Percentiles rank a stretch among this genome's conserved stretches.
These are phyloP conservation scores for Suillus plorans DNA, from an alignment of 768 basidiomycete genomes.

Conservation along the genomic window DNA sequence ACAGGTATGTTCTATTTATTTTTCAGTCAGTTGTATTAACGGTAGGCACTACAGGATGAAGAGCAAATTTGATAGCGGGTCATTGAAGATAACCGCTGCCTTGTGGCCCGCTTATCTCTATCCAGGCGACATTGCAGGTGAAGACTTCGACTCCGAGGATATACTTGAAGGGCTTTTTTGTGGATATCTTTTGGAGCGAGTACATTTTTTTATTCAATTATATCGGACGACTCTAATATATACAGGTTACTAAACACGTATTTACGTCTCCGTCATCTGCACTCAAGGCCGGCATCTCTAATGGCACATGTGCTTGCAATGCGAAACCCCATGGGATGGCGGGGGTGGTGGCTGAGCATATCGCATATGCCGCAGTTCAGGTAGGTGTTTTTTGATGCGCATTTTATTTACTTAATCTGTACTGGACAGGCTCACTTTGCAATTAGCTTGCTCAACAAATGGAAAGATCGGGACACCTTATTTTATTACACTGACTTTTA, in stretches of 20 bases:
- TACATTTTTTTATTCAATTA: too few relatives aligned
- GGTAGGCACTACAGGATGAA: neutral
- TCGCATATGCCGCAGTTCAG: slow-evolving; percentile 4
- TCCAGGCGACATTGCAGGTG: neutral
- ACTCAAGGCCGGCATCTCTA: neutral
- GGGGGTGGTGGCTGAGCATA: slow-evolving; percentile 7
- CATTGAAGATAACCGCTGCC: neutral
- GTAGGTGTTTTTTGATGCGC: neutral
- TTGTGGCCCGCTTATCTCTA: slow-evolving; percentile 8
- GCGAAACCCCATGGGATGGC: slow-evolving; percentile 1
- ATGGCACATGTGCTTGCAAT: neutral
- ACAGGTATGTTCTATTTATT: neutral
- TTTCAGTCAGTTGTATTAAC: neutral
- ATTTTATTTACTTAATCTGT: neutral
- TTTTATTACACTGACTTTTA: neutral
- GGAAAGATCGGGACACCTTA: neutral
- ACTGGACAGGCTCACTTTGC: neutral
- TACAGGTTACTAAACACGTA: too few relatives aligned
- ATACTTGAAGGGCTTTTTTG: slow-evolving; percentile 2
- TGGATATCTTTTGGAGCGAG: too few relatives aligned
- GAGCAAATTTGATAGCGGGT: neutral
- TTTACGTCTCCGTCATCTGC: neutral
- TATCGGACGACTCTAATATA: too few relatives aligned
- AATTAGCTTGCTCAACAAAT: neutral
- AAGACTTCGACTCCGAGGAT: neutral